Conservation (phyloP, 2,329 filamentous ascomycete species). For the Xylaria sp. region DNA sequence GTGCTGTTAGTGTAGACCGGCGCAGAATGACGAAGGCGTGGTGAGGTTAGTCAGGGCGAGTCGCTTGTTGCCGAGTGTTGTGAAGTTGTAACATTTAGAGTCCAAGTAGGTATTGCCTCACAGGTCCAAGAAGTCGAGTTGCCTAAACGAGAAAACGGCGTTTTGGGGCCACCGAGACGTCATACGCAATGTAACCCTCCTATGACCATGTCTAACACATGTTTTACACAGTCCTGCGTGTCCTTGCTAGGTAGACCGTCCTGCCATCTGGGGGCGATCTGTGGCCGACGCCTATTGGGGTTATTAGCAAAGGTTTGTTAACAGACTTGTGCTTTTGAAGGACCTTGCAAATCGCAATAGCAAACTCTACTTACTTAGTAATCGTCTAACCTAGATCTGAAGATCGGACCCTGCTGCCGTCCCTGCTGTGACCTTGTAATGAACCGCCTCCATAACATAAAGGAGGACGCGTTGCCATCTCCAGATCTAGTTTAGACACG, state of each 20-base stretch:
- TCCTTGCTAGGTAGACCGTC: too few relatives aligned
- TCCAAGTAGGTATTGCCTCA: not conserved
- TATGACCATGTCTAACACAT: not conserved
- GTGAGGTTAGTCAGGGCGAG: too few relatives aligned
- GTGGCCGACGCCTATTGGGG: too few relatives aligned
- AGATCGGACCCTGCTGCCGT: not conserved
- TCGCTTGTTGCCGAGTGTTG: too few relatives aligned
- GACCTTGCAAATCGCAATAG: too few relatives aligned
- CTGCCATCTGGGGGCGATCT: too few relatives aligned
- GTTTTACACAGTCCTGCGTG: not conserved
- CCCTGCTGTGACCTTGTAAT: not conserved
- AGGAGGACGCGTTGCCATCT: conserved; percentile 21
- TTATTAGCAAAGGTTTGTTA: too few relatives aligned
- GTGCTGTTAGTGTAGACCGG: not conserved
- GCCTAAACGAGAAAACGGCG: conserved; percentile 2
- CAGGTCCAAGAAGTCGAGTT: not conserved
- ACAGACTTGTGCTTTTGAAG: too few relatives aligned
- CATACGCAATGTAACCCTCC: not conserved
- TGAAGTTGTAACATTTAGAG: not conserved
- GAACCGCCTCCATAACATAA: conserved; percentile 6
- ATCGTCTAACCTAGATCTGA: not conserved
- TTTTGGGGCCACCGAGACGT: not conserved
- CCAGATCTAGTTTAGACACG: conserved; percentile 11
- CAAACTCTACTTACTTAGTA: too few relatives aligned
- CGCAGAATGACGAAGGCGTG: not conserved